Evolutionary conservation across 2,329 filamentous ascomycete species (phyloP).

Genomic region (Phoma sp.): DNA sequence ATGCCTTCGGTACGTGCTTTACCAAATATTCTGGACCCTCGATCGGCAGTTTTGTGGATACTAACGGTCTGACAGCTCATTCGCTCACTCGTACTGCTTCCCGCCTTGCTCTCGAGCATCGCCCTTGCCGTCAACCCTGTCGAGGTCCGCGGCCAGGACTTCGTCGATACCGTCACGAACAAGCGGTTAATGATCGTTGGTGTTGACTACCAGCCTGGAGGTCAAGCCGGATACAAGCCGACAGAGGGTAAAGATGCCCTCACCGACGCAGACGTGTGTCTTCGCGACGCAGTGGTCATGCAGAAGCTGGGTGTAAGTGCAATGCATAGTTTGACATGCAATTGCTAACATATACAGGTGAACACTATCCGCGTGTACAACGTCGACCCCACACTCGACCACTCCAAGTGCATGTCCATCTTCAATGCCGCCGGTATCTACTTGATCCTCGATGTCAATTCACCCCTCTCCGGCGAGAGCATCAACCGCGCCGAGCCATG

Average conservation of each 20-base stretch:
- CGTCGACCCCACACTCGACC: conserved; percentile 65
- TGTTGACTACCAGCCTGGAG: conserved; percentile 68
- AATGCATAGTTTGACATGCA: neutral
- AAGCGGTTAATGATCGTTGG: conserved; percentile 69
- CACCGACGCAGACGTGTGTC: conserved; percentile 63
- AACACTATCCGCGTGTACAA: conserved; percentile 74
- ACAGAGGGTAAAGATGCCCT: conserved; percentile 61
- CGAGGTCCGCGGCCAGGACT: conserved; percentile 65
- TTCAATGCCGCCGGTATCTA: conserved; percentile 73
- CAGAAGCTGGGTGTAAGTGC: conserved; percentile 62
- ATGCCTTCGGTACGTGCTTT: conserved; percentile 20
- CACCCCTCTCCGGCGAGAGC: conserved; percentile 62
- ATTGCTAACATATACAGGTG: conserved; percentile 34
- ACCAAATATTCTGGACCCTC: conserved; percentile 9
- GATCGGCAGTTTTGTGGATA: conserved; percentile 9
- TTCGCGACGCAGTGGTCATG: conserved; percentile 70
- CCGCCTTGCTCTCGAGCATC: conserved; percentile 50
- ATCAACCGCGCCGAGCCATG: conserved; percentile 64
- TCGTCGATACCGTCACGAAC: conserved; percentile 65
- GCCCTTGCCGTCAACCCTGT: conserved; percentile 63
- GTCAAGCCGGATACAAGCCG: conserved; percentile 64
- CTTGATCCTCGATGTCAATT: conserved; percentile 71
- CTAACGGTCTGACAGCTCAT: conserved; percentile 33
- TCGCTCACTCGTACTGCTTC: conserved; percentile 35
- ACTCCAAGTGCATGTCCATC: conserved; percentile 68